Evolutionary conservation across 495 filamentous ascomycete species (phyloP).

Genomic region (Cenococcum geophilum): DNA sequence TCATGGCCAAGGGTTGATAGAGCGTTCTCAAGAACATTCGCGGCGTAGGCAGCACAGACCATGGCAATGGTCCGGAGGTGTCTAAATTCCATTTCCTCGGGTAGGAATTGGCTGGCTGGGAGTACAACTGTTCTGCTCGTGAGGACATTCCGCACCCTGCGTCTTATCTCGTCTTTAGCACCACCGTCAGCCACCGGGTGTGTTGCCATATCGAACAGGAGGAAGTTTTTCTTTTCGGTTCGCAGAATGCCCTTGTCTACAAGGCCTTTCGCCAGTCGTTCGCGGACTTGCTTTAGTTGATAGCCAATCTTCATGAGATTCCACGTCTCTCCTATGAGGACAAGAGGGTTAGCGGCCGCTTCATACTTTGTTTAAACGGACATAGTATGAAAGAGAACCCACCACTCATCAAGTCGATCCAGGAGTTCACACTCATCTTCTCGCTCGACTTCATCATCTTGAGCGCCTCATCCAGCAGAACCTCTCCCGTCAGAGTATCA

Average conservation of each 20-base stretch:
- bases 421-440: conserved; percentile 98
- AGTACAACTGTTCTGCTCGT: conserved; percentile 92
- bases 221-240: conserved; percentile 97
- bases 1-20: conserved; percentile 89
- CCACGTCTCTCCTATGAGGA: conserved; percentile 83
- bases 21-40: conserved; percentile 98
- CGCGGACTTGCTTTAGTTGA: conserved; percentile 97
- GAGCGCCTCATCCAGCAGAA: conserved; percentile 92
- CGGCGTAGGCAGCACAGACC: conserved; percentile 97
- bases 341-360: not conserved
- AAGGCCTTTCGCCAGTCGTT: conserved; percentile 94
- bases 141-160: conserved; percentile 84
- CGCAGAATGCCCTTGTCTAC: conserved; percentile 98
- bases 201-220: conserved; percentile 99
- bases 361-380: not conserved
- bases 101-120: conserved; percentile 73
- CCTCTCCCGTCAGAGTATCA: conserved; percentile 94
- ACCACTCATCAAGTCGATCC: conserved; percentile 99
- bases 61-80: conserved; percentile 87
- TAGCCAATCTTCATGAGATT: conserved; percentile 99
- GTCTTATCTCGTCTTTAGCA: conserved; percentile 93
- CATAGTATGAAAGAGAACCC: conserved; percentile 34
- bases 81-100: conserved; percentile 88
- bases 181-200: conserved; percentile 96
- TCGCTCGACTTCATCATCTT: conserved; percentile 99